phyloP scores from a whole-genome alignment of 2,329 filamentous ascomycete species.

The Verticillium alfalfae region DNA sequence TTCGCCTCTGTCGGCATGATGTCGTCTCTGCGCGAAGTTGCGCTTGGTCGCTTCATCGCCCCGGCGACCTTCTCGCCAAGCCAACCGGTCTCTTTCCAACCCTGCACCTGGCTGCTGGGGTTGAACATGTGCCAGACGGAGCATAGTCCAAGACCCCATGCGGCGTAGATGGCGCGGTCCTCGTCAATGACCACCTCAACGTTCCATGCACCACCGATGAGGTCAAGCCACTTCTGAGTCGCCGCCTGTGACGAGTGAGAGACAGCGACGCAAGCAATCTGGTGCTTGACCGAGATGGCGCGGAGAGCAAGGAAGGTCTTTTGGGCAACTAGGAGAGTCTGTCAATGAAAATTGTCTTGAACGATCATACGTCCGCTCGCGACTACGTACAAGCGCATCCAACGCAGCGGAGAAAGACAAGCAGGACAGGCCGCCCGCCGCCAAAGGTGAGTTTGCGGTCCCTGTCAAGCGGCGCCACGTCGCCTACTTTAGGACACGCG shows the following conservation, averaged over 20 bases:
- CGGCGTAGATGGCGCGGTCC: slow-evolving; percentile 50
- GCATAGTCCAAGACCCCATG: slow-evolving; percentile 52
- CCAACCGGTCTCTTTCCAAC: slow-evolving; percentile 51
- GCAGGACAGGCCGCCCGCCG: slow-evolving; percentile 35
- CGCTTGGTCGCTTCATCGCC: slow-evolving; percentile 26
- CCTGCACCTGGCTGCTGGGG: slow-evolving; percentile 44
- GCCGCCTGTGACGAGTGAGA: slow-evolving; percentile 53
- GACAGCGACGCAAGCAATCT: slow-evolving; percentile 50
- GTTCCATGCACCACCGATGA: slow-evolving; percentile 52
- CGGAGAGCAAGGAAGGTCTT: slow-evolving; percentile 53
- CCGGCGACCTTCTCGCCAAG: slow-evolving; percentile 44
- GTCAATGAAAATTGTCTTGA: not conserved
- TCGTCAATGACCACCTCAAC: slow-evolving; percentile 52
- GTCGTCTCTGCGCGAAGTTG: not conserved
- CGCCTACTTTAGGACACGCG: slow-evolving; percentile 39
- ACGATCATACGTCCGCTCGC: not conserved
- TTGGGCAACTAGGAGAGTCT: slow-evolving; percentile 38
- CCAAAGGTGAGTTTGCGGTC: slow-evolving; percentile 37
- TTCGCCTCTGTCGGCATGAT: slow-evolving; percentile 19
- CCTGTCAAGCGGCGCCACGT: slow-evolving; percentile 40
- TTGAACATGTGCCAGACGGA: slow-evolving; percentile 47
- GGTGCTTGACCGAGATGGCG: slow-evolving; percentile 45
- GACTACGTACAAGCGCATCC: slow-evolving; percentile 47
- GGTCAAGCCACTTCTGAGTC: slow-evolving; percentile 51
- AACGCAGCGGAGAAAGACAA: slow-evolving; percentile 50